Evolutionary conservation across 768 basidiomycete genomes (phyloP).

Genomic region (Mycena kentingensis): DNA sequence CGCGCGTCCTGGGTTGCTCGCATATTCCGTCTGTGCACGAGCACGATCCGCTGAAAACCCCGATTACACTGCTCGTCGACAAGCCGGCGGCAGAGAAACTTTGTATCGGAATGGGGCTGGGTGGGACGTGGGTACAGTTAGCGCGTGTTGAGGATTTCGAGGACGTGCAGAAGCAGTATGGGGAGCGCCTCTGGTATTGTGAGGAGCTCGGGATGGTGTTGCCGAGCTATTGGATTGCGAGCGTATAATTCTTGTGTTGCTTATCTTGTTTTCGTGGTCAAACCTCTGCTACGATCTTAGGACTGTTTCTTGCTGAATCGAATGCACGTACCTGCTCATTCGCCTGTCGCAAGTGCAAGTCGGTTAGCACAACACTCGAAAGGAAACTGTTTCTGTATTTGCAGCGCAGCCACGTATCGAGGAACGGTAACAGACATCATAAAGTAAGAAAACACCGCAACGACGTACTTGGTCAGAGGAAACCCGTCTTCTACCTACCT

Average conservation of each 20-base stretch:
- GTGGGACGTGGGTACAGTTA: slow-evolving; percentile 63
- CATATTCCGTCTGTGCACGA: neutral
- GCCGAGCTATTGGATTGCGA: slow-evolving; percentile 49
- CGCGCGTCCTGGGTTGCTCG: neutral
- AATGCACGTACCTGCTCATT: no score
- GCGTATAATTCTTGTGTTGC: no score
- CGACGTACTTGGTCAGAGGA: neutral
- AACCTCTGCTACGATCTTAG: no score
- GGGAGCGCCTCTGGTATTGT: slow-evolving; percentile 56
- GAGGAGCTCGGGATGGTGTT: slow-evolving; percentile 54
- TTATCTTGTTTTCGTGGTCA: no score
- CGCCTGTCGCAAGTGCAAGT: no score
- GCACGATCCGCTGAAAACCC: slow-evolving; percentile 51
- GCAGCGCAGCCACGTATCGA: neutral
- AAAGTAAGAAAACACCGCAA: no score
- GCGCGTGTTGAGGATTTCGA: slow-evolving; percentile 34
- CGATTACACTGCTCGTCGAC: slow-evolving; percentile 54
- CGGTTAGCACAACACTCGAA: neutral
- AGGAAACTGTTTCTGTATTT: neutral
- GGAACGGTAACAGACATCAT: neutral
- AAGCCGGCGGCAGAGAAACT: slow-evolving; percentile 43
- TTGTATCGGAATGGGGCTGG: slow-evolving; percentile 54
- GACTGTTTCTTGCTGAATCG: no score
- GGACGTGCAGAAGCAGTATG: slow-evolving; percentile 28
- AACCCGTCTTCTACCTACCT: slow-evolving; percentile 2